Evolutionary conservation across 2,329 filamentous ascomycete species (phyloP).

Genomic region (Sclerotinia minor): DNA sequence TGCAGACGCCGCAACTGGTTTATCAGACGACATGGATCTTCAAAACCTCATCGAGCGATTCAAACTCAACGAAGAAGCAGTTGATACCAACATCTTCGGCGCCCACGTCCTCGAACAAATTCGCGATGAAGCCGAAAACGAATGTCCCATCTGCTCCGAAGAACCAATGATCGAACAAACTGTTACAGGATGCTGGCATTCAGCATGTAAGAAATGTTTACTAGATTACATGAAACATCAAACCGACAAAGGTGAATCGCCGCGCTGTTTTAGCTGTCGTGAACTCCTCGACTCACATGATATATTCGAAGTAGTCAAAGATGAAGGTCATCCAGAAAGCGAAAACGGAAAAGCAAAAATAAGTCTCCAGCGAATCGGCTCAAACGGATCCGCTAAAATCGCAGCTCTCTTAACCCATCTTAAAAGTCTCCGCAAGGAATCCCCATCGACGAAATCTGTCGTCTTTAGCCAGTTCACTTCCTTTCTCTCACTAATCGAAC

Average conservation of each 20-base stretch:
- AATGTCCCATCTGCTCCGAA: conserved; percentile 93
- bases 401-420: conserved; percentile 75
- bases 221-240: conserved; percentile 87
- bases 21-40: conserved; percentile 96
- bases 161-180: conserved; percentile 94
- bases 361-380: conserved; percentile 60
- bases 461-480: conserved; percentile 98
- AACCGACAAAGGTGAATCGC: conserved; percentile 69
- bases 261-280: conserved; percentile 89
- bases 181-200: conserved; percentile 97
- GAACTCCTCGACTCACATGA: conserved; percentile 79
- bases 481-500: conserved; percentile 87
- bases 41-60: conserved; percentile 83
- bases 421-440: conserved; percentile 62
- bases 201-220: conserved; percentile 92
- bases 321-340: conserved; percentile 61
- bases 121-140: conserved; percentile 80
- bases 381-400: conserved; percentile 83
- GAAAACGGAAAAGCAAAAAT: conserved; percentile 53
- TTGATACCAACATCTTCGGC: conserved; percentile 71
- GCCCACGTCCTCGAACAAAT: conserved; percentile 89
- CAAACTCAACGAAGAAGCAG: conserved; percentile 63
- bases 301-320: conserved; percentile 86
- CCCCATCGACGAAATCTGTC: conserved; percentile 78
- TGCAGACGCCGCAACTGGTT: conserved; percentile 74